Base-by-base conservation (phyloP, 805 yeast genomes). In the Starmerella geochares region DNA sequence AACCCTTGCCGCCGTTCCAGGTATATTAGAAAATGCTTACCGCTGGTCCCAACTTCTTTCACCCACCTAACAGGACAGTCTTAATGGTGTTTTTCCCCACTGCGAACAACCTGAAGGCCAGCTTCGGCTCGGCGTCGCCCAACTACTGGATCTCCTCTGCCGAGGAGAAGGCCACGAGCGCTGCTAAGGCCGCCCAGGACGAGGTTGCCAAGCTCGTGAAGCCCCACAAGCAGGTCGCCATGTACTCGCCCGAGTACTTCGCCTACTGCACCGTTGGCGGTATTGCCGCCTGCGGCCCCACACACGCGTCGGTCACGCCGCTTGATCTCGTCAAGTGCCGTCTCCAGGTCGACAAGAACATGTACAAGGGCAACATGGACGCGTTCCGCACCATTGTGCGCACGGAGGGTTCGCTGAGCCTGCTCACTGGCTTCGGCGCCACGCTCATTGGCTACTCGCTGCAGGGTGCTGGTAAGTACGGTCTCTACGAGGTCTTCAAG, bases 401-500 rank as follows among this genome's bases (percentile, higher is more conserved):
- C 54, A 75, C 78, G 17, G 83, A 80, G 65, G 96, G 97, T 10
- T 51, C 74, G 38, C 77, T 76, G 44, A 87, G 85, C 36, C 71
- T 90, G 46, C 85, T 77, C 68, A 82, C 94, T 9, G 96, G 97
- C 61, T 64, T 86, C 56, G 90, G 94, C 31, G 95, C 97, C 44
- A 90, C 97, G 2, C 78, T 83, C 55, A 73, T 88, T 54, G 97
- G 97, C 23, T 90, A 90, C 69, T 83, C 95, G 7, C 71, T 88
- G 61, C 97, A 90, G 71, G 97, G 97, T 62, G 95, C 95, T 45
- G 95, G 95, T 61, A 90, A 90, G 68, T 90, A 88, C 68, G 97
- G 97, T 27, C 80, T 86, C 65, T 90, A 90, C 69, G 97, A 90
- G 68, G 75, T 72, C 60, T 90, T 90, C 76, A 90, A 90, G 70